Conservation (phyloP, 441 rosid species). For the Manihot esculenta region DNA sequence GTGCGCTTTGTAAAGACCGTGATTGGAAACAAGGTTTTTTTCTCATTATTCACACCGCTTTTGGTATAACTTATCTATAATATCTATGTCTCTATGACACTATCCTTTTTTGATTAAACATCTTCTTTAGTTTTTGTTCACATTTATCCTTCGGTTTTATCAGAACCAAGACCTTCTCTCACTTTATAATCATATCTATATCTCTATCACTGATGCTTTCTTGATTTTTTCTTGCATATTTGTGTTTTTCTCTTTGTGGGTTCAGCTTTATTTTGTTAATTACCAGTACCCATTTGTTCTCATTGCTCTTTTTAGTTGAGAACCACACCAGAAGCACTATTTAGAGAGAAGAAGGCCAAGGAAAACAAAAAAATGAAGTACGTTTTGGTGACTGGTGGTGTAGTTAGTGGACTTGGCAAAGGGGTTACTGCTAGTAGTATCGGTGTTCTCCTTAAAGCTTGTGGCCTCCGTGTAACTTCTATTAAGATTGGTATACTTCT, state of each 20-base stretch:
- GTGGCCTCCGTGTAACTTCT: slow-evolving; percentile 86
- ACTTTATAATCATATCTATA: slow-evolving; percentile 1
- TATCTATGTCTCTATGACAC: slow-evolving; percentile 23
- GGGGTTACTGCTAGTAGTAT: slow-evolving; percentile 92
- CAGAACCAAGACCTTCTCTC: not conserved
- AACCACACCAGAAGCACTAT: not conserved
- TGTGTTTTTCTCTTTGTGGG: not conserved
- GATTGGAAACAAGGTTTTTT: slow-evolving; percentile 37
- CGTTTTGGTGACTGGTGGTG: slow-evolving; percentile 88
- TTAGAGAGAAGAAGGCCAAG: not conserved
- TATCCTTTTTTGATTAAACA: not conserved
- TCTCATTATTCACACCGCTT: slow-evolving; percentile 27
- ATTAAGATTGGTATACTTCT: slow-evolving; percentile 64
- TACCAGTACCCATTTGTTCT: not conserved
- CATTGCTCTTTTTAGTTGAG: not conserved
- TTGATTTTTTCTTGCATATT: not conserved
- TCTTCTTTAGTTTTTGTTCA: not conserved
- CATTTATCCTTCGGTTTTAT: slow-evolving; percentile 21
- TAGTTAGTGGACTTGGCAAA: slow-evolving; percentile 89
- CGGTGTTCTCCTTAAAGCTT: slow-evolving; percentile 76
- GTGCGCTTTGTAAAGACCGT: slow-evolving; percentile 35
- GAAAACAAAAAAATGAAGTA: slow-evolving; percentile 64
- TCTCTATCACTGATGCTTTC: not conserved
- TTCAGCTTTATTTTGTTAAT: not conserved
- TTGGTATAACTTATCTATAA: slow-evolving; percentile 3